phyloP scores from a whole-genome alignment of 176 grass and related monocot species.

The Melocanna baccifera region DNA sequence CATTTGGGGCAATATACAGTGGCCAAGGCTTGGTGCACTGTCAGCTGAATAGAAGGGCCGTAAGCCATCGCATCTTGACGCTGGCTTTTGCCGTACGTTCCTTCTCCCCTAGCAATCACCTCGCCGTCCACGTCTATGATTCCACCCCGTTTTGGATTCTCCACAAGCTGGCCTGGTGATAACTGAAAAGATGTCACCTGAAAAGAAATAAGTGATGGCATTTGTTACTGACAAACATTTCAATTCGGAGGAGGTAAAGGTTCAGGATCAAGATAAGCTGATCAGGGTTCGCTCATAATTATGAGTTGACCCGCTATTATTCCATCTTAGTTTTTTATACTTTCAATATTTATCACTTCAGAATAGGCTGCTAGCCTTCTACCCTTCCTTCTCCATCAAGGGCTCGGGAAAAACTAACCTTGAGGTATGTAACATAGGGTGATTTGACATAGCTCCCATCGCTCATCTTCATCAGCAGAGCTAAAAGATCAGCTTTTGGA shows the following conservation, averaged over 20 bases:
- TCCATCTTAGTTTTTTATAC: neutral
- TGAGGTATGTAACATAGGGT: slow-evolving; percentile 63
- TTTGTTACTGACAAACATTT: neutral
- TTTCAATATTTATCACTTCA: neutral
- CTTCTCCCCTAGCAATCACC: slow-evolving; percentile 68
- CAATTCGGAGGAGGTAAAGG: neutral
- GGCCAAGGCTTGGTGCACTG: slow-evolving; percentile 59
- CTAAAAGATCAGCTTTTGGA: slow-evolving; percentile 56
- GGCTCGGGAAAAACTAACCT: slow-evolving; percentile 33
- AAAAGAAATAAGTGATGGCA: neutral
- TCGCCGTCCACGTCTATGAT: slow-evolving; percentile 86
- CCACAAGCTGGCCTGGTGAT: slow-evolving; percentile 47
- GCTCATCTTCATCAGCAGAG: slow-evolving; percentile 57
- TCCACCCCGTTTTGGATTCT: slow-evolving; percentile 41
- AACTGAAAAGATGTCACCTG: slow-evolving; percentile 62
- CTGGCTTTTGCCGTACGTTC: neutral
- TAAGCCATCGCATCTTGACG: slow-evolving; percentile 60
- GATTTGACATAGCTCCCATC: slow-evolving; percentile 82
- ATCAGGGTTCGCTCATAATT: neutral
- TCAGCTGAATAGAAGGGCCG: slow-evolving; percentile 56
- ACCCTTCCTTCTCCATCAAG: neutral
- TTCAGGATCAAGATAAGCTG: neutral
- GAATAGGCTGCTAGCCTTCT: neutral
- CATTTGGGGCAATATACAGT: slow-evolving; percentile 54
- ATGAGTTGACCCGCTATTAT: neutral